phyloP scores from a whole-genome alignment of 208 protist species.

The Wallacemonas rigidus region DNA sequence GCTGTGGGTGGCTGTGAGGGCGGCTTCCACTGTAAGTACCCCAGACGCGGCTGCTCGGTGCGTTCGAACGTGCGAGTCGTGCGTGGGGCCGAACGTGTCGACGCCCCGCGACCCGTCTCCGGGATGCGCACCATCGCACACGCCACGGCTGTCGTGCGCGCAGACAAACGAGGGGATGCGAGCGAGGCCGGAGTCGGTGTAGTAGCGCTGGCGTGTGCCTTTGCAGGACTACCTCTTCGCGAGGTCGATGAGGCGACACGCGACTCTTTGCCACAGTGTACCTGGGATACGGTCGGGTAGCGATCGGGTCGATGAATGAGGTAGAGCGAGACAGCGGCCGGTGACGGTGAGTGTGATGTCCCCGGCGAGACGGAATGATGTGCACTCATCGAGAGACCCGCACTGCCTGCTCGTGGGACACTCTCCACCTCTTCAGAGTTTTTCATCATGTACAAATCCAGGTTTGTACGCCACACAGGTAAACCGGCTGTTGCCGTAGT shows the following conservation, averaged over 20 bases:
- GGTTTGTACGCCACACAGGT: too few species aligned
- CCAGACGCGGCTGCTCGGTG: background rate
- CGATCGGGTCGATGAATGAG: too few species aligned
- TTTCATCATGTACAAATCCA: too few species aligned
- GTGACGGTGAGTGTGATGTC: background rate
- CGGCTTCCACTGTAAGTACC: background rate
- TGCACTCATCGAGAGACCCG: too few species aligned
- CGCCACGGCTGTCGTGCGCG: background rate
- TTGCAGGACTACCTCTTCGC: too few species aligned
- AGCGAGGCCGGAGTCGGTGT: background rate
- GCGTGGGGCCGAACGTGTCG: background rate
- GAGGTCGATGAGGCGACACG: background rate
- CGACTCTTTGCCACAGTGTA: background rate
- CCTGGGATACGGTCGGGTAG: background rate
- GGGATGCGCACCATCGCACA: background rate
- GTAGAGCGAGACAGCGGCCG: background rate
- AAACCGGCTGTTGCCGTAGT: too few species aligned
- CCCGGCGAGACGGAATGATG: too few species aligned
- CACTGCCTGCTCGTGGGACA: too few species aligned
- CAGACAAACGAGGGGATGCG: background rate
- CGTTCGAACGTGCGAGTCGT: conserved; percentile 3
- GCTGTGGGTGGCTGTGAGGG: background rate
- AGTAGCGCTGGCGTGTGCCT: too few species aligned
- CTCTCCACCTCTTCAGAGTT: too few species aligned
- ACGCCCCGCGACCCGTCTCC: background rate